Base-by-base conservation (phyloP, 176 grass and related monocot species). In the Musa schizocarpa region DNA sequence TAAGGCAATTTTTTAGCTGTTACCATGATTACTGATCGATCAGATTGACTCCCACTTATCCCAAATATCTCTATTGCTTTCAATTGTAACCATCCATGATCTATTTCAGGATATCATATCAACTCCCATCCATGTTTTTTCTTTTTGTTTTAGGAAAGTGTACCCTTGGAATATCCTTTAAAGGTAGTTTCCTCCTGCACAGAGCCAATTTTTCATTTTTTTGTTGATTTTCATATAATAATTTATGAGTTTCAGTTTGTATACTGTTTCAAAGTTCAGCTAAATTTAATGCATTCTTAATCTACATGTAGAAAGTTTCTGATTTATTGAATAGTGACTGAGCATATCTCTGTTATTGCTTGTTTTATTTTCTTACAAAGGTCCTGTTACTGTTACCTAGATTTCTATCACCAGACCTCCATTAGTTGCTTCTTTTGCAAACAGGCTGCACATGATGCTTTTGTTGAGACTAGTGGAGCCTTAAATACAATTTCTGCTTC, bases 371-470 rank as follows among this genome's bases (percentile, higher is more conserved):
- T 24, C 34, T 43, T 43, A 43, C 34, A 6, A 43, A 43, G 4
- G 34, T 43, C 21, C 62, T 65, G 10, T 65, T 65, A 65, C 23
- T 65, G 17, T 4, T 43, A 43, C 34, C 34, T 65, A 17, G 29
- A 69, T 20, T 11, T 21, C 13, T 9, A 43, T 43, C 17, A 9
- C 4, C 5, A 48, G 12, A 3, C 27, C 29, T 9, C 14, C 10
- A 69, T 50, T 50, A 9, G 29, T 49, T 19, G 67, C 21, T 9
- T 51, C 13, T 50, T 49, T 16, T 70, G 43, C 19, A 34, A 34
- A 26, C 79, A 94, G 95, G 95, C 91, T 52, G 95, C 95, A 0
- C 95, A 99, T 81, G 95, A 99, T 88, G 91, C 91, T 84, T 94
- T 99, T 92, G 88, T 99, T 84, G 95, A 94, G 78, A 87, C 86